Conservation (phyloP, 1,284 basidiomycete species). For the Rhodofomes roseus region DNA sequence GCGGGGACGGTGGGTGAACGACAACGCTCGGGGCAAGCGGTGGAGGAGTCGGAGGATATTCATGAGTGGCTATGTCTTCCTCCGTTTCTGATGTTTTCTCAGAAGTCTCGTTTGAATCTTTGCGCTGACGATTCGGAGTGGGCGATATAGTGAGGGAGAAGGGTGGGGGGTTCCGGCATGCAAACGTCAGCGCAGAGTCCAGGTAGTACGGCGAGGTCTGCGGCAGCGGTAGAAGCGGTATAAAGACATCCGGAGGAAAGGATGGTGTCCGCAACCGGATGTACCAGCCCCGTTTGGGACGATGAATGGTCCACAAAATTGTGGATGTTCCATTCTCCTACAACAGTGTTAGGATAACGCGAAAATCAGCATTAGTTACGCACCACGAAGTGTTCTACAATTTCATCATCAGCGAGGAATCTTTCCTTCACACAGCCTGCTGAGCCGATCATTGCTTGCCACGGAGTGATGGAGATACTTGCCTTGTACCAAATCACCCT, state of each 20-base stretch:
- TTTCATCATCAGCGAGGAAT: slow-evolving; percentile 66
- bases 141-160: slow-evolving; percentile 8
- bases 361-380: slow-evolving; percentile 22
- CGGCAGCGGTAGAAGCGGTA: slow-evolving; percentile 58
- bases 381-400: slow-evolving; percentile 70
- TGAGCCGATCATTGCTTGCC: slow-evolving; percentile 10
- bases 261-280: slow-evolving; percentile 64
- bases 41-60: slow-evolving; percentile 67
- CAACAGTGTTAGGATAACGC: slow-evolving; percentile 1
- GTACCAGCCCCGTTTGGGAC: slow-evolving; percentile 77
- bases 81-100: slow-evolving; percentile 30
- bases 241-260: slow-evolving; percentile 62
- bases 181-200: slow-evolving; percentile 61
- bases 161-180: slow-evolving; percentile 43
- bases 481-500: slow-evolving; percentile 75
- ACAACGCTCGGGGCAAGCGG: slow-evolving; percentile 28
- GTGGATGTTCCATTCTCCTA: slow-evolving; percentile 64
- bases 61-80: slow-evolving; percentile 40
- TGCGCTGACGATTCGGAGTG: slow-evolving; percentile 11
- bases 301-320: slow-evolving; percentile 70
- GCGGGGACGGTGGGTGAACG: slow-evolving; percentile 43
- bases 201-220: slow-evolving; percentile 49
- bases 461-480: slow-evolving; percentile 12
- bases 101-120: slow-evolving; percentile 29
- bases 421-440: slow-evolving; percentile 51